Evolutionary conservation across 1,284 basidiomycete genomes (phyloP).

Genomic region (Rhodotorula sp.): DNA sequence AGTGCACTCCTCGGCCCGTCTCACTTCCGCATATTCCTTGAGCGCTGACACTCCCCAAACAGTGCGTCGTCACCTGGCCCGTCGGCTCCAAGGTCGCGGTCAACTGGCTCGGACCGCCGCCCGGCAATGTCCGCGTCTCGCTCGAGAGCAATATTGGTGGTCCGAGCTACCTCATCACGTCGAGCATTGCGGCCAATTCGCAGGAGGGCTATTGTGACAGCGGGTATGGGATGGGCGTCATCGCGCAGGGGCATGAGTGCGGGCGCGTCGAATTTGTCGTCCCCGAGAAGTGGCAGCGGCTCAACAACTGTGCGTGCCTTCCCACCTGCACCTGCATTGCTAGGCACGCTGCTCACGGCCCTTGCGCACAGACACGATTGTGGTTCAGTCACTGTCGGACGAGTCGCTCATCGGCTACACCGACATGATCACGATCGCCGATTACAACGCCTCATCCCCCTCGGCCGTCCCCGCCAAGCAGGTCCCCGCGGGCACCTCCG

Average conservation of each 20-base stretch:
- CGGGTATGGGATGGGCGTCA: constrained; percentile 29
- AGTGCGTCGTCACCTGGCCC: constrained; percentile 39
- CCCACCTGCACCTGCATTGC: too few relatives aligned
- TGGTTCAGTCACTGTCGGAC: constrained; percentile 33
- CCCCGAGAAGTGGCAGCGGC: constrained; percentile 26
- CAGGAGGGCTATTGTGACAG: constrained; percentile 38
- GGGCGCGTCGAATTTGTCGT: constrained; percentile 36
- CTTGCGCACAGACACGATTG: constrained; percentile 31
- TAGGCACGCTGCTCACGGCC: accelerated
- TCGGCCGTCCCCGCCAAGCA: neutral
- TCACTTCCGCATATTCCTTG: neutral
- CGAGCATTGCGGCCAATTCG: constrained; percentile 20
- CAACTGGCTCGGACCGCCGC: constrained; percentile 40
- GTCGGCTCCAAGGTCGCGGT: constrained; percentile 35
- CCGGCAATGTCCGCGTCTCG: constrained; percentile 35
- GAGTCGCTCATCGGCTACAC: constrained; percentile 32
- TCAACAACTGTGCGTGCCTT: constrained; percentile 33
- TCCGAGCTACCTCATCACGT: constrained; percentile 30
- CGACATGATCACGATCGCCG: constrained; percentile 35
- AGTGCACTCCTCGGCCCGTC: neutral
- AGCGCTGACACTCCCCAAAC: neutral
- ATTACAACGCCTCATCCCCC: constrained; percentile 4
- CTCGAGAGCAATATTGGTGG: constrained; percentile 35
- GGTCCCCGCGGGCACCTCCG: constrained; percentile 22
- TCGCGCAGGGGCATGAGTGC: constrained; percentile 31